Base-by-base conservation (phyloP, 164 flowering plant genomes). In the Macadamia integrifolia region DNA sequence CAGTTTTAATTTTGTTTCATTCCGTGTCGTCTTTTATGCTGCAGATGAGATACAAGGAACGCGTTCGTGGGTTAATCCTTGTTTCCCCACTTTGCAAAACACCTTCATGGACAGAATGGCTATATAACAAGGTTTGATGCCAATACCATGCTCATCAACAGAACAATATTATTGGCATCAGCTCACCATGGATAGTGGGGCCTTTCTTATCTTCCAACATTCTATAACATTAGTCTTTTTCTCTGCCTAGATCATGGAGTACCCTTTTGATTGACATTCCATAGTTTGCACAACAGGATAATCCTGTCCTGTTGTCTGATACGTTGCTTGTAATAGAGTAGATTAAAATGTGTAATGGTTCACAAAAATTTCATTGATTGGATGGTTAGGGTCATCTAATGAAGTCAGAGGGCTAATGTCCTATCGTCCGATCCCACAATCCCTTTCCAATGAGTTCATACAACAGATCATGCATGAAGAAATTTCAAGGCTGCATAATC, bases 61-160 rank as follows among this genome's bases (percentile, higher is more conserved):
- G 94, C 5, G 92, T 89, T 59, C 81, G 79, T 67, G 94, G 94
- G 46, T 75, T 89, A 59, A 87, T 89, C 58, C 88, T 89, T 56
- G 87, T 89, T 29, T 86, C 92, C 52, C 94, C 92, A 56, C 66
- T 87, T 32, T 87, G 94, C 80, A 82, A 75, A 77, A 85, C 87
- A 65, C 86, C 94, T 61, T 83, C 92, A 2, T 89, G 94, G 94
- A 71, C 82, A 13, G 94, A 89, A 65, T 89, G 94, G 94, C 67
- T 89, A 14, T 87, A 81, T 78, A 86, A 86, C 71, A 89, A 87
- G 92, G 91, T 88, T 71, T 56, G 46, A 43, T 68, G 63, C 71
- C 43, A 11, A 32, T 32, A n/a, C 40, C 30, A 23, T 68, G 28
- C n/a, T 63, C 30, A 42, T 60, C 62, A 12, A 30, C 13, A 43